Evolutionary conservation across 495 filamentous ascomycete genomes (phyloP).

Genomic region (Amorphotheca resinae): DNA sequence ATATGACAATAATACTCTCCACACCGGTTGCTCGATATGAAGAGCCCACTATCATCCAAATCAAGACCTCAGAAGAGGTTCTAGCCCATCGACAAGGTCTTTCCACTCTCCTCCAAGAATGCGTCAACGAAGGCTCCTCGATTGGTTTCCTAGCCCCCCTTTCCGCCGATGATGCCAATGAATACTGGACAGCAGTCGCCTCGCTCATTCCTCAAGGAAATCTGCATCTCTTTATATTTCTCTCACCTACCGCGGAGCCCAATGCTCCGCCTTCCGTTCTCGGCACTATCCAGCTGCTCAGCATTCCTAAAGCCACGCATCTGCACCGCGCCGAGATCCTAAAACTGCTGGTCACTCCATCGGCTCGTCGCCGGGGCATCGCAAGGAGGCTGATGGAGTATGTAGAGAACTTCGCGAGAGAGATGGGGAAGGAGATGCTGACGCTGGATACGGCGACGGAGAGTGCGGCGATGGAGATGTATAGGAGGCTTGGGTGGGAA

Average conservation of each 20-base stretch:
- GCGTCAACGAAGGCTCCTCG: slow-evolving; percentile 7
- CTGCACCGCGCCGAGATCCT: slow-evolving; percentile 2
- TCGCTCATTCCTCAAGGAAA: neutral
- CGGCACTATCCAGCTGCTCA: slow-evolving; percentile 3
- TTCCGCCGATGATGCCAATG: neutral
- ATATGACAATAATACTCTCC: no score
- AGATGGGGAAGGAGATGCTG: neutral
- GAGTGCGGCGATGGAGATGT: neutral
- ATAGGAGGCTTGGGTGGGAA: no score
- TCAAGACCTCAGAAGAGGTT: neutral
- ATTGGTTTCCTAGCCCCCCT: slow-evolving; percentile 5
- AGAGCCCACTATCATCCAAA: no score
- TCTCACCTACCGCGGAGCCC: neutral
- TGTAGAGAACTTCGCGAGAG: slow-evolving; percentile 7
- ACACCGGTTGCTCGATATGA: no score
- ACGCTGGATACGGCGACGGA: slow-evolving; percentile 4
- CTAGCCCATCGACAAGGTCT: neutral
- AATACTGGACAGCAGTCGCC: slow-evolving; percentile 3
- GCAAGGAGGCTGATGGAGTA: slow-evolving; percentile 3
- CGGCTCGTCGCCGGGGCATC: neutral
- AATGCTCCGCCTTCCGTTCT: neutral
- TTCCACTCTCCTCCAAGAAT: slow-evolving; percentile 1
- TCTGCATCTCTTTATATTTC: slow-evolving; percentile 6
- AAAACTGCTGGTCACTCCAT: slow-evolving; percentile 3
- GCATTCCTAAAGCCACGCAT: neutral